Evolutionary conservation across 768 basidiomycete genomes (phyloP), one percentile per base, ranked within the genome.

Genomic region (Termitomyces bulborhizus): DNA sequence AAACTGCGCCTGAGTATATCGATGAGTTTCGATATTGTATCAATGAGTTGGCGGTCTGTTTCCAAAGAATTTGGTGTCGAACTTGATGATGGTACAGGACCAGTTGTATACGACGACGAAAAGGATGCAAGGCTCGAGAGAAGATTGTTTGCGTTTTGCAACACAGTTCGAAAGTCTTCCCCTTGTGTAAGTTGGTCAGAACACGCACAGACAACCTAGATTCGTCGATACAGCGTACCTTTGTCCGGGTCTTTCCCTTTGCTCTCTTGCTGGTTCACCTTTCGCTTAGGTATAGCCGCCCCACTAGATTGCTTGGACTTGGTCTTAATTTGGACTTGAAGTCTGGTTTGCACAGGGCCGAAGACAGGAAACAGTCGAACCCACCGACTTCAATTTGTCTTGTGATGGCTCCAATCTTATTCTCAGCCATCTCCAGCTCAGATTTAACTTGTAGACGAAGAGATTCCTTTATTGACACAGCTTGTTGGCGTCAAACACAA

Each of bases 341-440:
- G 18, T 43, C 41, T 24, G 18, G 40, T 29, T 54, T 59, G 57
- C 63, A 54, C 57, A 8, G 29, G 29, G 27, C 18, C 42, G 42
- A 45, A 21, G 49, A 60, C 34, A 45, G 34, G 27, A 47, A 43
- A 18, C n/a, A 51, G 16, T 44, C 45, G 39, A 40, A 42, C 79
- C 64, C 60, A 83, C 83, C 71, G 44, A 72, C 70, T 21, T 83
- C 81, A 34, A 91, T 80, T 32, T 70, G 76, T 64, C 76, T 81
- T 34, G 74, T 78, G 31, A 98, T 80, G 15, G 76, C 68, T 29
- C 78, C 79, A 29, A 96, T 95, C 70, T 85, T 90, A 54, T 71
- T 76, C 54, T 81, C 82, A 1, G 93, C 90, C 66, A 82, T 84
- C 41, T 83, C 81, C 26, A 97, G 73, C 67, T 95, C 91, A 0